Base-by-base conservation (phyloP, 441 rosid species). In the Daphne laureola region DNA sequence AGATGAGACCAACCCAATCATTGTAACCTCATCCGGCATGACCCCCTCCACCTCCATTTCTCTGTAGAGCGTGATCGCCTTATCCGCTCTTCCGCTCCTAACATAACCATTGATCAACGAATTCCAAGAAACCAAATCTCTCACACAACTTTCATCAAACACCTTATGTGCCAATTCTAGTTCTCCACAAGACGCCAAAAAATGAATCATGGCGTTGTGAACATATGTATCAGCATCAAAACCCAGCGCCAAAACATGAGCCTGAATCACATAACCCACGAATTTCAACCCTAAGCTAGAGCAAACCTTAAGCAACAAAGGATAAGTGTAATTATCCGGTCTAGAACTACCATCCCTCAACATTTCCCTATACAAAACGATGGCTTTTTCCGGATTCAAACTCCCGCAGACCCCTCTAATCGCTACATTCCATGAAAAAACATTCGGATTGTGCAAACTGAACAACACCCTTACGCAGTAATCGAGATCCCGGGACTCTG, bases 71-170 rank as follows among this genome's bases (percentile, higher is more conserved):
- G 46, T 11, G 14, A 91, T 41, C 1, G 96, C 93, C 52, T 69
- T 74, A 50, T 51, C 65, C 0, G 80, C 72, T 17, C 63, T 21
- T 2, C 86, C 84, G 54, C 73, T 57, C 69, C 72, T 81, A 64
- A 71, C 82, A 60, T 74, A 86, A 53, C 98, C 98, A 65, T 76
- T 79, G 66, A 88, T 88, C 84, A 91, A 74, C 21, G 77, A 77
- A 55, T 88, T 91, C 96, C 96, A 91, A 47, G 98, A 78, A 67
- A 91, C 93, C 78, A 80, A 78, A 56, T 86, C 84, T 58, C 86
- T 88, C 12, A 79, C 84, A 31, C 75, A 59, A 76, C 89, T 54
- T 80, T 74, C 76, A 73, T 86, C 93, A 49, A 91, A 91, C 86
- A 84, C 72, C 73, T 76, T 73, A 42, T 68, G 63, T 18, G 98